Evolutionary conservation across 768 basidiomycete genomes (phyloP), one percentile per base, ranked within the genome.

Genomic region (Suillus luteus): DNA sequence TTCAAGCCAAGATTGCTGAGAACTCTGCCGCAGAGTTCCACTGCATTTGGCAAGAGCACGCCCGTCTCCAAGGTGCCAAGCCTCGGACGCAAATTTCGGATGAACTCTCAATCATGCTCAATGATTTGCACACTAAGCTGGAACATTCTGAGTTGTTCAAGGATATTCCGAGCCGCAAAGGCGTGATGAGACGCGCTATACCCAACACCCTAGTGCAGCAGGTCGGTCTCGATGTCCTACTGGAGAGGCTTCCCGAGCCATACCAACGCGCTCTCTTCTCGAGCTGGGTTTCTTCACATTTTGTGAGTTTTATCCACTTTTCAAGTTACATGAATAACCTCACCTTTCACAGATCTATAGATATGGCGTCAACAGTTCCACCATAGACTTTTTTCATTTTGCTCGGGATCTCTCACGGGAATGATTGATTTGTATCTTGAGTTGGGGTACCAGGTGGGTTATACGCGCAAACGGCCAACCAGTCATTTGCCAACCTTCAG

Each of bases 331-430:
- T 12, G 12, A 35, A 35, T 55, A 37, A 65, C 2, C 27, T 55
- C 31, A 46, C 35, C n/a, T 49, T 14, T 15, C 69, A 19, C 69
- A 93, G 92, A 92, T 96, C 65, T 98, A 98, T 82, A 89, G 90
- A 73, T 92, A 92, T 68, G 94, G 94, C 38, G 90, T 99, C 57
- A 88, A 87, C 65, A 92, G 86, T 15, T 92, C 91, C 5, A 94
- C 91, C 64, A 94, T 99, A 37, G 90, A 97, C 77, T 99, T 98
- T 82, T 95, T 95, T 90, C 93, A 94, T 77, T 97, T 96, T 79
- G 92, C 90, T 59, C 81, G 91, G 61, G 89, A 89, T 64, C 85
- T 93, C 55, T 82, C 87, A 33, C 55, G 22, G 22, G 37, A 58
- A 58, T 38, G 43, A 55, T 35, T 52, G 5, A 49, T 60, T 66